Percentiles rank a stretch among this genome's conserved stretches.
These are phyloP conservation scores for Ophiostoma sp. DNA, from an alignment of 2,329 filamentous ascomycete species.

Conservation along the genomic window DNA sequence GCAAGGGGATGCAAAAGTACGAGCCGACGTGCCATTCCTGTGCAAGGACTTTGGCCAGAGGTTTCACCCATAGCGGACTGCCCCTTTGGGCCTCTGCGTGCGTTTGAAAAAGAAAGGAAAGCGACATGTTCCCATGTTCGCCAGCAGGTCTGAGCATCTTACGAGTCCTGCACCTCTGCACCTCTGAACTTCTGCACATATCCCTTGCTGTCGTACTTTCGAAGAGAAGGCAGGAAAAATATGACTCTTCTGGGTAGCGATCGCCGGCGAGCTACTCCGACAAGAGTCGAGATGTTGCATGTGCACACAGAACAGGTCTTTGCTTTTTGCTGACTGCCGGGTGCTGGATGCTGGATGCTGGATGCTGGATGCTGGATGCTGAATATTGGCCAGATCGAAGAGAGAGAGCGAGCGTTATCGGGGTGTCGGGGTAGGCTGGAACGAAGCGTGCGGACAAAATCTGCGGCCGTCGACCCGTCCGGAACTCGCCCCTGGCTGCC, in stretches of 20 bases:
- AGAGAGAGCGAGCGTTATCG: too few relatives aligned
- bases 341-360: too few relatives aligned
- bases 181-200: background rate
- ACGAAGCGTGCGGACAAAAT: background rate
- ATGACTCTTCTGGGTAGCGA: background rate
- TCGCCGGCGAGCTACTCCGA: background rate
- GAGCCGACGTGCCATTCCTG: background rate
- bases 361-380: too few relatives aligned
- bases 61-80: background rate
- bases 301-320: too few relatives aligned
- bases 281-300: too few relatives aligned
- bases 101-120: background rate
- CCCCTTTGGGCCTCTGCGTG: background rate
- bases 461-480: background rate
- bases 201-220: conserved; percentile 10
- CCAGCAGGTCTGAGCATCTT: conserved; percentile 8
- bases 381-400: too few relatives aligned
- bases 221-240: background rate
- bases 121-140: background rate
- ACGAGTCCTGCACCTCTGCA: background rate
- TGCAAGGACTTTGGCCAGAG: background rate
- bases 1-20: conserved; percentile 9
- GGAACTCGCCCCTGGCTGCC: background rate
- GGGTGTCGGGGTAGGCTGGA: background rate
- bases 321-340: too few relatives aligned